Evolutionary conservation across 208 protist species (phyloP).

Genomic region (Tritrichomonas foetus): DNA sequence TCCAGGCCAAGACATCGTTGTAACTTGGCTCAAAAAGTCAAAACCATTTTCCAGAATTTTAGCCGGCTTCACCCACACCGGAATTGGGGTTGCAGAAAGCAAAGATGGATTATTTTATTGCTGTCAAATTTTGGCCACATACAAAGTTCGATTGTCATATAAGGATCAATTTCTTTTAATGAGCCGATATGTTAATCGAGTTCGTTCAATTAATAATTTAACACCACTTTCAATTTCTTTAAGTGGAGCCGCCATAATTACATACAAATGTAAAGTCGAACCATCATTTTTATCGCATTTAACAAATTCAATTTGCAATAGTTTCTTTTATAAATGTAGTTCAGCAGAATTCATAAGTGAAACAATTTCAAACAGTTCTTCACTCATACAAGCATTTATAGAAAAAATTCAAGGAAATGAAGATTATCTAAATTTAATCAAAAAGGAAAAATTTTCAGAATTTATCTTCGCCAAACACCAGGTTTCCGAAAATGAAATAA

Average conservation of each 20-base stretch:
- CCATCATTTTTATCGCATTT: background rate
- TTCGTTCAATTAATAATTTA: background rate
- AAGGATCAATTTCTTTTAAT: background rate
- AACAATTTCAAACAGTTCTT: background rate
- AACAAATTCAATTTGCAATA: background rate
- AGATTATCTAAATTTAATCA: background rate
- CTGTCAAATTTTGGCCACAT: background rate
- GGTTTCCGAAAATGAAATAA: background rate
- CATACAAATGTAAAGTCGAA: background rate
- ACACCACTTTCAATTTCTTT: background rate
- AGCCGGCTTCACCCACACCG: background rate
- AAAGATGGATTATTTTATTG: background rate
- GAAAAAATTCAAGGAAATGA: background rate
- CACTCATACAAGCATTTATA: background rate
- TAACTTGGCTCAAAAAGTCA: background rate
- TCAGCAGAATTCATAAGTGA: background rate
- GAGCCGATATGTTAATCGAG: background rate
- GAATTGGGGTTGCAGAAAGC: background rate
- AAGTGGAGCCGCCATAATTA: background rate
- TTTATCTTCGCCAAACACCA: background rate
- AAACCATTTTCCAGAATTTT: background rate
- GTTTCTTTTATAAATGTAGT: background rate
- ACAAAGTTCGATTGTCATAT: background rate
- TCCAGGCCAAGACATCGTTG: background rate
- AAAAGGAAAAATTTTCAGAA: background rate